These are phyloP conservation scores for Suhomyces guaymorum DNA, from an alignment of 1,139 yeast species.

Conservation along the genomic window DNA sequence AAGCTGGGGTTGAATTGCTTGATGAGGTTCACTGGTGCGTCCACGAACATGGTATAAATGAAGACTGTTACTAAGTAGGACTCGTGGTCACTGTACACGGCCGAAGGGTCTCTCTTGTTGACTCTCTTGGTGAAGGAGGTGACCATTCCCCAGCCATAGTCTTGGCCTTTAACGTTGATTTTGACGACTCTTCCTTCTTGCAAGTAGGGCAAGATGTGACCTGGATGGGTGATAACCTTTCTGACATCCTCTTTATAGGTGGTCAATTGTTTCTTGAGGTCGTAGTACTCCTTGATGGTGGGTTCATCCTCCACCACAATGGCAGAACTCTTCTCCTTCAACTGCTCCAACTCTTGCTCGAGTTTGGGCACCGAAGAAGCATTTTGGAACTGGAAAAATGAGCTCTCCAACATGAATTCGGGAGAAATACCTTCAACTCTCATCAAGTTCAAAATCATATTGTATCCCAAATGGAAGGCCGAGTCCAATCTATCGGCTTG, in stretches of 20 bases:
- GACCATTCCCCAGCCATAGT: constrained; percentile 96
- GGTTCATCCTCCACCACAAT: constrained; percentile 76
- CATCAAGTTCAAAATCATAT: constrained; percentile 93
- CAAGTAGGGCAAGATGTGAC: constrained; percentile 76
- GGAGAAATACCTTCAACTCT: constrained; percentile 98
- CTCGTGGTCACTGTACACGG: constrained; percentile 72
- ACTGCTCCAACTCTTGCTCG: constrained; percentile 61
- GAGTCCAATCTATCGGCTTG: constrained; percentile 96
- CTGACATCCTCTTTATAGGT: constrained; percentile 75
- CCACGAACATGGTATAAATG: constrained; percentile 74
- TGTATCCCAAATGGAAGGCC: constrained; percentile 94
- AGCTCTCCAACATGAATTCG: constrained; percentile 91
- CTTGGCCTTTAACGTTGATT: constrained; percentile 56
- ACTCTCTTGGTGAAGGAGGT: constrained; percentile 72
- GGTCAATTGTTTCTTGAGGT: constrained; percentile 68
- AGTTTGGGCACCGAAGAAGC: constrained; percentile 84
- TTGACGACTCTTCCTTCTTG: constrained; percentile 87
- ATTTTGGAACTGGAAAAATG: constrained; percentile 94
- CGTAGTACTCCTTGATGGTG: constrained; percentile 77
- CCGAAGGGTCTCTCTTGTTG: constrained; percentile 55
- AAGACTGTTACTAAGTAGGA: constrained; percentile 85
- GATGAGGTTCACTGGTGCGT: constrained; percentile 70
- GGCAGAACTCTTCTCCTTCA: constrained; percentile 49
- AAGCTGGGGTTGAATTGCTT: constrained; percentile 72
- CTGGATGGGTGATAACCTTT: constrained; percentile 89